Percentiles rank a stretch among this genome's conserved stretches.
Conservation (phyloP, 257 asterid species). For the Echites panduratus region DNA sequence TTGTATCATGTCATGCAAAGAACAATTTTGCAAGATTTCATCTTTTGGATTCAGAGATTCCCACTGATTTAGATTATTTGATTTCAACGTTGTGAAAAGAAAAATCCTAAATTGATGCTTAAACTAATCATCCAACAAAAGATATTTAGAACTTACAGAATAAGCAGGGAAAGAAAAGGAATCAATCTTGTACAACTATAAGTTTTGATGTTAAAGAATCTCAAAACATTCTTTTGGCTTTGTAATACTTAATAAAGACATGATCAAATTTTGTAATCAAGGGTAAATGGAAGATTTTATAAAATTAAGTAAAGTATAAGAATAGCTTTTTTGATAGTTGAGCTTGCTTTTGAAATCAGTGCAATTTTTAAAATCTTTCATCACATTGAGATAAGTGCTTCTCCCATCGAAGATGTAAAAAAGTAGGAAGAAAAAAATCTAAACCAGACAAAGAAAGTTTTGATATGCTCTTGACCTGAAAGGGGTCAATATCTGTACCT, state of each 20-base stretch:
- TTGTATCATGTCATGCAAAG: neutral
- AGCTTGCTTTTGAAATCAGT: constrained; percentile 24
- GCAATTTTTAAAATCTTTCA: constrained; percentile 10
- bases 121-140: neutral
- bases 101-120: neutral
- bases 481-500: constrained; percentile 21
- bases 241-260: no score
- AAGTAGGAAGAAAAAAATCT: constrained; percentile 13
- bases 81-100: neutral
- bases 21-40: neutral
- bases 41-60: neutral
- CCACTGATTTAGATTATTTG: neutral
- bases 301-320: neutral
- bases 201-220: no score
- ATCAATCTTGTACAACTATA: neutral
- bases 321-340: constrained; percentile 17
- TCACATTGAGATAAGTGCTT: constrained; percentile 26
- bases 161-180: neutral
- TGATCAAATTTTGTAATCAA: no score
- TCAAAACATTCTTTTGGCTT: no score
- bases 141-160: no score
- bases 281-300: no score
- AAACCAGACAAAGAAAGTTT: constrained; percentile 9
- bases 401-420: constrained; percentile 14
- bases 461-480: constrained; percentile 11